phyloP scores from a whole-genome alignment of 805 yeast species.

The Candida argentea region DNA sequence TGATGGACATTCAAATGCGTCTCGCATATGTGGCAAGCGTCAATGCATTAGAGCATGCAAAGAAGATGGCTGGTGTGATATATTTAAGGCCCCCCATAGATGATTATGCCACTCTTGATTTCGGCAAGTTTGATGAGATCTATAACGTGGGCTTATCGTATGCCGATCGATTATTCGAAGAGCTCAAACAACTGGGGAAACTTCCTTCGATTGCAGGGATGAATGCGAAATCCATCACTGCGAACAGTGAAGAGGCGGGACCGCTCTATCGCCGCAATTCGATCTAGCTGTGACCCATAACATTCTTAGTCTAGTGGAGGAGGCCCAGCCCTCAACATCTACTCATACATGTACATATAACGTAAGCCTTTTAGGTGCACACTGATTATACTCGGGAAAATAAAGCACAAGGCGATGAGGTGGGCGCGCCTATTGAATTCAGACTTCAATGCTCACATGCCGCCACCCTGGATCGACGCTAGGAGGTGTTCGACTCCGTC shows the following conservation, averaged over 20 bases:
- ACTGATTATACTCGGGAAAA: too few relatives aligned
- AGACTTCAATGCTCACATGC: too few relatives aligned
- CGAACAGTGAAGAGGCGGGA: constrained; percentile 14
- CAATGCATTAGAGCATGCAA: constrained; percentile 83
- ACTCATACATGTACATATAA: too few relatives aligned
- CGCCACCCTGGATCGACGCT: too few relatives aligned
- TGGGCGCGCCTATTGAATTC: too few relatives aligned
- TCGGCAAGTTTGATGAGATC: constrained; percentile 85
- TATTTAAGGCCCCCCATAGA: constrained; percentile 94
- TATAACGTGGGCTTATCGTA: constrained; percentile 70
- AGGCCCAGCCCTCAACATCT: too few relatives aligned
- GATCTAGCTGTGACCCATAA: too few relatives aligned
- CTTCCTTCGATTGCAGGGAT: constrained; percentile 57
- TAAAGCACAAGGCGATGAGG: too few relatives aligned
- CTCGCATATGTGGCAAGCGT: constrained; percentile 93
- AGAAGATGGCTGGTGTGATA: constrained; percentile 70
- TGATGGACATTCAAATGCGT: constrained; percentile 91
- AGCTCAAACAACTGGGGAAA: constrained; percentile 40
- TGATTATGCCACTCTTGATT: constrained; percentile 82
- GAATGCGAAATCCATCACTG: constrained; percentile 9
- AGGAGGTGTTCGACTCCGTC: too few relatives aligned
- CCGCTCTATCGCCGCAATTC: constrained; percentile 52
- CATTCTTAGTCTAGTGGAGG: too few relatives aligned
- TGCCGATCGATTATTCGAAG: constrained; percentile 48
- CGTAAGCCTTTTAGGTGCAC: too few relatives aligned